Conservation (phyloP, 2,329 filamentous ascomycete species). For the Graphilbum sp. region DNA sequence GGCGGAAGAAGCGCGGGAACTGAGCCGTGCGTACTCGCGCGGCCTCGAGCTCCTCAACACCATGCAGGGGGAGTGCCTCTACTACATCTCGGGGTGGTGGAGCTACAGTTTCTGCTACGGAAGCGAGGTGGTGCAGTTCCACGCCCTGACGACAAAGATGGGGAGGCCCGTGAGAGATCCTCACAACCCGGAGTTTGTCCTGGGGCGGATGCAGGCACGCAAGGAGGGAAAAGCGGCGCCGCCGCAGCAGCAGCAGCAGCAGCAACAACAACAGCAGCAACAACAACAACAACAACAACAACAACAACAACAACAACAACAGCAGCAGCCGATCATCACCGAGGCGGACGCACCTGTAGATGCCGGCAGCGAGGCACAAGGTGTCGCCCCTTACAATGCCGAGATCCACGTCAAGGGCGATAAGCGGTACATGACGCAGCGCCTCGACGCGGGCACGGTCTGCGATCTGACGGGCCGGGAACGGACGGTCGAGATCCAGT, state of each 20-base stretch:
- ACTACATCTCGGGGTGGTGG: slow-evolving; percentile 80
- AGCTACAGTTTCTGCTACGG: slow-evolving; percentile 92
- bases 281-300: too few relatives aligned
- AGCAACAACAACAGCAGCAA: too few relatives aligned
- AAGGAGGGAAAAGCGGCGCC: neutral
- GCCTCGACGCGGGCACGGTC: slow-evolving; percentile 58
- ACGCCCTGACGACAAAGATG: slow-evolving; percentile 58
- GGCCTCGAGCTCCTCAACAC: slow-evolving; percentile 68
- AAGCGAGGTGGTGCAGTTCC: slow-evolving; percentile 75
- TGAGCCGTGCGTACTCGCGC: slow-evolving; percentile 56
- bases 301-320: slow-evolving; percentile 9
- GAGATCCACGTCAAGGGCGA: slow-evolving; percentile 70
- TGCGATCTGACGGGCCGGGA: slow-evolving; percentile 76
- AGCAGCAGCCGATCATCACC: slow-evolving; percentile 4
- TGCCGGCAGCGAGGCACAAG: neutral
- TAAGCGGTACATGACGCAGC: slow-evolving; percentile 73
- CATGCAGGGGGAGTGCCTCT: slow-evolving; percentile 68
- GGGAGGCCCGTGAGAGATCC: slow-evolving; percentile 66
- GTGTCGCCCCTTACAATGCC: slow-evolving; percentile 25
- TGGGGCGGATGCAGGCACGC: slow-evolving; percentile 40
- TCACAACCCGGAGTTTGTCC: slow-evolving; percentile 55
- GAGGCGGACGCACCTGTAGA: neutral
- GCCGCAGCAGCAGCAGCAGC: slow-evolving; percentile 1
- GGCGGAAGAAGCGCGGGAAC: slow-evolving; percentile 64
- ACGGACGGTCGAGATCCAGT: slow-evolving; percentile 71